Percentiles rank a stretch among this genome's conserved stretches.
Evolutionary conservation across 2,329 filamentous ascomycete species (phyloP).

Genomic region (Fusarium nelsonii): DNA sequence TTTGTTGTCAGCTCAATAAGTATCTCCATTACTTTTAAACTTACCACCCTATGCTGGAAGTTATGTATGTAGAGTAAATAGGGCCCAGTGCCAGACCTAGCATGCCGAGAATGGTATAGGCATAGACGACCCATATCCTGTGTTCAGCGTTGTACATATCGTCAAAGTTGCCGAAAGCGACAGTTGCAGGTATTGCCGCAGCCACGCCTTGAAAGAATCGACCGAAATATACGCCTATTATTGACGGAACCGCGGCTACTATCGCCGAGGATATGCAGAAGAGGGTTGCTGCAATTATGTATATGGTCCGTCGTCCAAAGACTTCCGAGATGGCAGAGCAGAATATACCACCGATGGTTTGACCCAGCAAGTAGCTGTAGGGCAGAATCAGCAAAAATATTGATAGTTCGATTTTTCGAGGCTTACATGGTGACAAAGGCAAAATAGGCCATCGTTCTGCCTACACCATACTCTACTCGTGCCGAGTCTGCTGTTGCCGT

Average conservation of each 20-base stretch:
- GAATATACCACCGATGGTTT: conserved; percentile 10
- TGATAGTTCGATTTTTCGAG: not conserved
- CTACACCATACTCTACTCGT: not conserved
- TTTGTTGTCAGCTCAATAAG: not conserved
- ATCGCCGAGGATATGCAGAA: conserved; percentile 4
- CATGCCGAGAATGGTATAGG: conserved; percentile 18
- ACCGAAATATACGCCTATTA: conserved; percentile 1
- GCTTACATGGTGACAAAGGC: conserved; percentile 9
- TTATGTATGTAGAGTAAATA: conserved; percentile 11
- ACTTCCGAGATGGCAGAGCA: conserved; percentile 11
- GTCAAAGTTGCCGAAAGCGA: conserved; percentile 12
- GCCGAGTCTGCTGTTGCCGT: conserved; percentile 1
- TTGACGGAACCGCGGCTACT: conserved; percentile 1
- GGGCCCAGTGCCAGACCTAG: conserved; percentile 1
- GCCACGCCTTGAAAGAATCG: conserved; percentile 4
- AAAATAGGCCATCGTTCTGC: conserved; percentile 9
- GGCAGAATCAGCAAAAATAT: not conserved
- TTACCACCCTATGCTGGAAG: conserved; percentile 16
- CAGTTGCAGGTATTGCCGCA: conserved; percentile 12
- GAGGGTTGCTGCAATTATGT: conserved; percentile 1
- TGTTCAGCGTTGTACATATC: conserved; percentile 16
- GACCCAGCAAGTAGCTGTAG: conserved; percentile 1
- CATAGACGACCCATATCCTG: conserved; percentile 21
- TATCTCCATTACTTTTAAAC: rapidly evolving
- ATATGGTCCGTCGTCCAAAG: conserved; percentile 8